Base-by-base conservation (phyloP, 192 early-diverging fungal species). In the Backusella psychrophila region DNA sequence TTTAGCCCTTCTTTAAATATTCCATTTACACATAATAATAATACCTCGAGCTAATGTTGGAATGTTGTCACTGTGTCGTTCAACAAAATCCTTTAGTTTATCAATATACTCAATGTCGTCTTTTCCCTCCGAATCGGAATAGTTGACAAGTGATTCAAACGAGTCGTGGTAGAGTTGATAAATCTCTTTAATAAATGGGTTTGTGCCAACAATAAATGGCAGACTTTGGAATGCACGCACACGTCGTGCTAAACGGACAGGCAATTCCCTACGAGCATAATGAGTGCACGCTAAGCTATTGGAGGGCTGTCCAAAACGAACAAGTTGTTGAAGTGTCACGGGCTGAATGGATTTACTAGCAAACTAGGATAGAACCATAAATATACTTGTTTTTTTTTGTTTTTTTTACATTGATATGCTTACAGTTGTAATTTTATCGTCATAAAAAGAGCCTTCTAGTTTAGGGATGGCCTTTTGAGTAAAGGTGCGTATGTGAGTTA, bases 191-290 rank as follows among this genome's bases (percentile, higher is more conserved):
- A 99, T 96, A 77, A 94, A 90, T 0, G 97, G 97, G 80, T 99
- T 99, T 63, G 94, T 95, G 67, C 95, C 97, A 42, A 99, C 96
- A 69, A 99, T 99, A 78, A 96, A 98, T 0, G 96, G 96, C 39
- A 97, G 85, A 59, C 89, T 93, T 81, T 98, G 94, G 66, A 98
- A 91, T 8, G 93, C 94, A 76, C 89, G 88, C 19, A 97, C 94
- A 9, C 96, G 91, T 72, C 93, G 83, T 31, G 96, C 96, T 77
- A 99, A 85, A 6, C 97, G 91, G 65, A 94, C 94, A 0, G 96
- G 96, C 26, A 99, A 85, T 84, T 98, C 96, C 2, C 86, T 87
- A 52, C 90, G 89, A 14, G 90, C 88, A 84, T 91, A 94, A 14
- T 83, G 80, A 46, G 86, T 87, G 34, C 88, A 91, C 29, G 91